phyloP scores from a whole-genome alignment of 192 early-diverging fungal species.

The Coemansia sp. region DNA sequence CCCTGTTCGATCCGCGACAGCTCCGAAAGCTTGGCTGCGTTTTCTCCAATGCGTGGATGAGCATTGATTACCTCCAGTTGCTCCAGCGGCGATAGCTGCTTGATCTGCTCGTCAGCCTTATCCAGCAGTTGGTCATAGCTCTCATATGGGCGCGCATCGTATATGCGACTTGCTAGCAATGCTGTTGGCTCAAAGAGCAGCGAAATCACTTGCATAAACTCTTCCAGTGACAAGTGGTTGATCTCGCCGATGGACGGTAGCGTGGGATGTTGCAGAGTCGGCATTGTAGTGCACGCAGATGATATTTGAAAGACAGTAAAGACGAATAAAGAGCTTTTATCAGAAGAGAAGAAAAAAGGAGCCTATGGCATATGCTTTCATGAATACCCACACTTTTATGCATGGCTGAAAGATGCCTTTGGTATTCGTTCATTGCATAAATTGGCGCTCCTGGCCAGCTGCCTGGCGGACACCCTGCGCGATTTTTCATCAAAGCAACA shows the following conservation, averaged over 20 bases:
- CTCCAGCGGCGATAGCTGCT: constrained; percentile 60
- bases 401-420: no score
- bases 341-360: constrained; percentile 3
- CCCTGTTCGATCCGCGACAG: constrained; percentile 72
- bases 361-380: no score
- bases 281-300: constrained; percentile 11
- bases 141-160: constrained; percentile 66
- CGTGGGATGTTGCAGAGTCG: constrained; percentile 21
- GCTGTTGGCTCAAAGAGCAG: constrained; percentile 84
- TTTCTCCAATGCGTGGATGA: constrained; percentile 85
- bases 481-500: no score
- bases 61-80: constrained; percentile 83
- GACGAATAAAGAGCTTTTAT: not conserved
- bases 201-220: constrained; percentile 62
- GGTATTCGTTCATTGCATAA: no score
- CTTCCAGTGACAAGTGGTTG: constrained; percentile 57
- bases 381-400: no score
- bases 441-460: no score
- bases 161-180: constrained; percentile 70
- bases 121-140: constrained; percentile 72
- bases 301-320: constrained; percentile 14
- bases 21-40: constrained; percentile 65
- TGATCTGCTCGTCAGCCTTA: constrained; percentile 51
- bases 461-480: no score
- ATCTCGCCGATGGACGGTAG: constrained; percentile 66